These are phyloP conservation scores for Ceratocystis lukuohia DNA, from an alignment of 2,329 filamentous ascomycete genomes.

Conservation along the genomic window DNA sequence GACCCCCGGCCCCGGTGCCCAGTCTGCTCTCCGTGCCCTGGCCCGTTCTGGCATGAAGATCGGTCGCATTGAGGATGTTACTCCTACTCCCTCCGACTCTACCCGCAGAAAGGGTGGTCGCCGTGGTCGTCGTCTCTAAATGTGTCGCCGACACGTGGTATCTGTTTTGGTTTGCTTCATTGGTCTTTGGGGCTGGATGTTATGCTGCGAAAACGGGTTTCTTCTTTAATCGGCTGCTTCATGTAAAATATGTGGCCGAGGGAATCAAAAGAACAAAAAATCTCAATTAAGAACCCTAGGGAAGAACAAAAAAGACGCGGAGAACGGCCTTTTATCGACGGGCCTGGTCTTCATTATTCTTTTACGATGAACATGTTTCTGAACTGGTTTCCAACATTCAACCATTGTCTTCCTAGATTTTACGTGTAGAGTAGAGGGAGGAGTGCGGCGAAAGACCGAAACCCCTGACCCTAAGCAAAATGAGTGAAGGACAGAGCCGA, in stretches of 20 bases:
- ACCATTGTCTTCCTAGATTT: neutral
- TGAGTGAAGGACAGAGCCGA: neutral
- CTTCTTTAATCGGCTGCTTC: conserved; percentile 20
- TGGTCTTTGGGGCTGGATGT: conserved; percentile 18
- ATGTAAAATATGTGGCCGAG: conserved; percentile 19
- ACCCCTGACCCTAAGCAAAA: neutral
- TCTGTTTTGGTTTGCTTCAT: conserved; percentile 20
- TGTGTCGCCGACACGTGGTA: conserved; percentile 17
- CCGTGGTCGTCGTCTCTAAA: conserved; percentile 99
- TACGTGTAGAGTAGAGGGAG: neutral
- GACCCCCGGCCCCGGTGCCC: conserved; percentile 97
- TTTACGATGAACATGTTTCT: conserved; percentile 21
- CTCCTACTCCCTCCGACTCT: conserved; percentile 96
- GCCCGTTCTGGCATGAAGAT: conserved; percentile 99
- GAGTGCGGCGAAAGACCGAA: neutral
- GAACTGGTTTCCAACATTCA: conserved; percentile 18
- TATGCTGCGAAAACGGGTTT: conserved; percentile 20
- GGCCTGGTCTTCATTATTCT: conserved; percentile 21
- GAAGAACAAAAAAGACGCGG: conserved; percentile 20
- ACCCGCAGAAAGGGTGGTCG: conserved; percentile 99
- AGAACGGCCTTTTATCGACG: conserved; percentile 17
- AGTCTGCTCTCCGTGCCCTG: conserved; percentile 96
- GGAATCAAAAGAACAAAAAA: conserved; percentile 21
- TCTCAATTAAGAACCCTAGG: conserved; percentile 19
- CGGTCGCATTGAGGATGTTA: conserved; percentile 98